These are phyloP conservation scores for Metschnikowia rubicola DNA, from an alignment of 805 yeast species.

Conservation along the genomic window DNA sequence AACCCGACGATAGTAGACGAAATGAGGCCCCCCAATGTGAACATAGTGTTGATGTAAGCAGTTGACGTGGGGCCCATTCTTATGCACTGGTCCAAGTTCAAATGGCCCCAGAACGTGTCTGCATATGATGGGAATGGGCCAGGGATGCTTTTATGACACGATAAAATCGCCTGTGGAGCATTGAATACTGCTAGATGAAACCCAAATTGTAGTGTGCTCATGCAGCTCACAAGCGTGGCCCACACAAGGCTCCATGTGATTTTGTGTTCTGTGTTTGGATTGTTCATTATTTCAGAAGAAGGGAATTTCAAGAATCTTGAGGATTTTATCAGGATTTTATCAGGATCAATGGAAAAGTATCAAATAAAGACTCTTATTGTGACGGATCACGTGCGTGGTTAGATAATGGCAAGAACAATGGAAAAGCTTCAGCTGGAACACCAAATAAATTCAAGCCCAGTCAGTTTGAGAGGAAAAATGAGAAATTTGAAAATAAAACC, in stretches of 20 bases:
- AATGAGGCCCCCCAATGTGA: constrained; percentile 36
- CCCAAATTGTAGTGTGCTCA: constrained; percentile 39
- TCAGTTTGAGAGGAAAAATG: too few species aligned
- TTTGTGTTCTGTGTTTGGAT: constrained; percentile 7
- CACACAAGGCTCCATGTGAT: constrained; percentile 31
- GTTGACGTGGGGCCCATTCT: constrained; percentile 23
- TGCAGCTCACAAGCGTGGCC: constrained; percentile 33
- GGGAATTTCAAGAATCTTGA: too few species aligned
- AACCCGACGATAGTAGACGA: constrained; percentile 30
- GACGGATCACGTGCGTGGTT: too few species aligned
- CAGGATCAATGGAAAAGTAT: neutral
- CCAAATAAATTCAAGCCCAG: too few species aligned
- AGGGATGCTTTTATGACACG: constrained; percentile 22
- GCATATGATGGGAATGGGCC: constrained; percentile 16
- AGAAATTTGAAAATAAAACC: too few species aligned
- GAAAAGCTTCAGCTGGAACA: too few species aligned
- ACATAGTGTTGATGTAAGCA: constrained; percentile 31
- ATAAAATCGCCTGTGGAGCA: constrained; percentile 29
- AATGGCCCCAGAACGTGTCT: constrained; percentile 27
- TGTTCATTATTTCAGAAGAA: constrained; percentile 2
- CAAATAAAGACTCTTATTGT: too few species aligned
- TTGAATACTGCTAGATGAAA: constrained; percentile 39
- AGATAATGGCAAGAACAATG: too few species aligned
- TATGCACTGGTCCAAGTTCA: constrained; percentile 27
- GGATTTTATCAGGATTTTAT: neutral